Base-by-base conservation (phyloP, 495 filamentous ascomycete species). In the Neurospora sp. region DNA sequence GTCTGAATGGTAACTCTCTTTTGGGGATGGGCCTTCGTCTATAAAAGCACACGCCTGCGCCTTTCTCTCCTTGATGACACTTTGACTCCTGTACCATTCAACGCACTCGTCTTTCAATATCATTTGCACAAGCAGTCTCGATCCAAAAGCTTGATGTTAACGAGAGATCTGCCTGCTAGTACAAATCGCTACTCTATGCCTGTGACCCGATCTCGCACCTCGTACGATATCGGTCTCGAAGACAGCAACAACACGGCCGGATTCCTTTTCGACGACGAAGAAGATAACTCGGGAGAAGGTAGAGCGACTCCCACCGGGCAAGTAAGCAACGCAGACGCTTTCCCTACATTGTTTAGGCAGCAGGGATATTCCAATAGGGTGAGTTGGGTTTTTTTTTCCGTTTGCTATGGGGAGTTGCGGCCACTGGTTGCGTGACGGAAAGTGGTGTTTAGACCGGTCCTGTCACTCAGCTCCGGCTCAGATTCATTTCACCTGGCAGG, bases 121-220 rank as follows among this genome's bases (percentile, higher is more conserved):
- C 71, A 65, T 35, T 35, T 65, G 22, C 48, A 22, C 48, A 38
- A 37, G 61, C 73, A 22, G 16, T 70, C 31, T 31, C 72, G 9
- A 48, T 44, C 48, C 65, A 68, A 59, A 42, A 69, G 70, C 71
- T 72, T 10, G 22, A 70, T 14, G 73, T 72, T 76, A 70, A 80
- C 71, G 39, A 74, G 14, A 27, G 42, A 73, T 72, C 40, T 71
- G 10, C 39, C 18, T 37, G 7, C 42, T 71, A 94, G 92, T 71
- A 85, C 90, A 70, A 94, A 97, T 78, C 90, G 94, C 59, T 94
- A 95, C 80, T 97, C 94, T 10, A 94, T 97, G 92, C 94, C 94
- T 9, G 89, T 92, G 38, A 91, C 90, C 69, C 89, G 88, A 74
- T 88, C 85, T 74, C 87, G 92, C 53, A 85, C 85, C 37, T 89